Base-by-base conservation (phyloP, 345 rosid genomes). In the Citrus sp. region DNA sequence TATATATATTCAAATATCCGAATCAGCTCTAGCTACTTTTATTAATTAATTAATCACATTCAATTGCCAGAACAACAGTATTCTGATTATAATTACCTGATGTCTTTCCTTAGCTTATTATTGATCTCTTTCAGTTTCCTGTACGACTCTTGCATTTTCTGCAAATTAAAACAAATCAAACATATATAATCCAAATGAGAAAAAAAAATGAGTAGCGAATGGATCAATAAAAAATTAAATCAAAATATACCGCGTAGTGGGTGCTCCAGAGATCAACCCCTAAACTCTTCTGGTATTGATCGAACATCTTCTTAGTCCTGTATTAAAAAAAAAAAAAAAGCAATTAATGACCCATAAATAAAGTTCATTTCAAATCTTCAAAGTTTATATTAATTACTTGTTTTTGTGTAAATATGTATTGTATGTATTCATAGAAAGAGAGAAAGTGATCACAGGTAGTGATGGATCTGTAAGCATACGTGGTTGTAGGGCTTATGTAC, bases 131-230 rank as follows among this genome's bases (percentile, higher is more conserved):
- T 85, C 78, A 89, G 80, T 58, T 84, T 90, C 80, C 72, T 79
- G 77, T 87, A 69, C 6, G 79, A 58, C 71, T 89, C 89, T 81
- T 89, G 89, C 94, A 90, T 89, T 82, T 73, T 87, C 94, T 90
- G 85, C 71, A 79, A 35, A 74, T 42, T 5, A 6, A 60, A 54
- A 61, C 19, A 28, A 28, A 16, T 46, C 28, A 42, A 27, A 66
- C 3, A 25, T 54, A 51, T 51, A 5, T 54, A 51, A 51, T 51
- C 56, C 56, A 51, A 16, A 16, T 51, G 6, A 16, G 4, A 16
- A 49, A 27, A 27, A 6, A 55, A 14, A 69, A 75, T 19, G 75
- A 4, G 1, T n/a, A 34, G 25, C 24, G 65, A 0, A n/a, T 6
- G 27, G 56, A 74, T 40, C 30, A 22, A 70, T 6, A 30, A 56